Conservation (phyloP, 169 alveolate genomes). For the Theileria sp. region DNA sequence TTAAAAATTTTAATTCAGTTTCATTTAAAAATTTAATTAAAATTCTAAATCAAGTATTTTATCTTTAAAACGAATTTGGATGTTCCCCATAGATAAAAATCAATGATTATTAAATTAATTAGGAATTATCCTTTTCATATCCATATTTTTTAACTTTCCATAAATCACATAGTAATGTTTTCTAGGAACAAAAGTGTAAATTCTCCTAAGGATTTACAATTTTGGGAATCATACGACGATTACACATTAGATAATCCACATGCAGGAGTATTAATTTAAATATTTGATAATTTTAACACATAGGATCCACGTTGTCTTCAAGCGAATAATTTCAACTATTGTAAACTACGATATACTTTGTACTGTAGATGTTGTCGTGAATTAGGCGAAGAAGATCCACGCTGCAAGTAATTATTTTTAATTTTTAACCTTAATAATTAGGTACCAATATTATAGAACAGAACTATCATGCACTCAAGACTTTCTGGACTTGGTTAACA, state of each 20-base stretch:
- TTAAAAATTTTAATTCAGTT: neutral
- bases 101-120: too few species aligned
- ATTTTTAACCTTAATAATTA: neutral
- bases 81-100: neutral
- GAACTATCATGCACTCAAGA: conserved; percentile 79
- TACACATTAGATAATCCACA: conserved; percentile 73
- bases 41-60: too few species aligned
- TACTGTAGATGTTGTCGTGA: conserved; percentile 75
- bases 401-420: conserved; percentile 63
- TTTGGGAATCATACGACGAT: conserved; percentile 69
- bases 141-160: neutral
- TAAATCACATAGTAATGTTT: neutral
- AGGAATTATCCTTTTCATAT: neutral
- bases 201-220: conserved; percentile 65
- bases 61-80: neutral
- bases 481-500: conserved; percentile 61
- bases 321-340: conserved; percentile 64
- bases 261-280: conserved; percentile 63
- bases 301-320: conserved; percentile 76
- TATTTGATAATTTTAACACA: neutral
- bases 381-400: conserved; percentile 77
- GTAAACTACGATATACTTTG: conserved; percentile 70
- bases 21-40: neutral
- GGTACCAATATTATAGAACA: conserved; percentile 77
- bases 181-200: neutral